Conservation (phyloP, 164 flowering plant species). For the Chimonanthus praecox region DNA sequence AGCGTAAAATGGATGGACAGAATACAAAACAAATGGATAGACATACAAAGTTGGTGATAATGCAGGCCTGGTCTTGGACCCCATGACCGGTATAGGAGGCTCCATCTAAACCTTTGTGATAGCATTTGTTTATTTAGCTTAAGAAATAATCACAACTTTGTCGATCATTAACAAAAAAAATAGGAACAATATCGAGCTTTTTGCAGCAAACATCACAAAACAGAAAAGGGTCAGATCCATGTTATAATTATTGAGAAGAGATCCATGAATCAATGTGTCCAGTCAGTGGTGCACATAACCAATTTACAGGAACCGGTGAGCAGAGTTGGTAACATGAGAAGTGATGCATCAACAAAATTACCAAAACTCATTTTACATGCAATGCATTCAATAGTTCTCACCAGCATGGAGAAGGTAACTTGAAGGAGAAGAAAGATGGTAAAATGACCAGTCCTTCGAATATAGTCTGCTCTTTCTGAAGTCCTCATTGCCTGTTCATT, state of each 20-base stretch:
- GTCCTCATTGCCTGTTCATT: constrained; percentile 73
- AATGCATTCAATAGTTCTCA: constrained; percentile 11
- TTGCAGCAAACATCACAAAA: no score
- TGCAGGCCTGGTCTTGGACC: no score
- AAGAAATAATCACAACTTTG: neutral
- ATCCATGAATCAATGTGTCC: neutral
- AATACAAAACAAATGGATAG: no score
- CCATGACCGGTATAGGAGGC: no score
- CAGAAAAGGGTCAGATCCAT: neutral
- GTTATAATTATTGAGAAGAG: neutral
- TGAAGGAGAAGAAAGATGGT: constrained; percentile 70
- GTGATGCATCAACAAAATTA: neutral
- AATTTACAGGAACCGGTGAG: neutral
- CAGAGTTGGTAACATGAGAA: neutral
- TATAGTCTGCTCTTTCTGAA: constrained; percentile 83
- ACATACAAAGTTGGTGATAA: no score
- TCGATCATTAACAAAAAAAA: no score
- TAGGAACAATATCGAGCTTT: no score
- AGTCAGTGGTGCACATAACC: neutral
- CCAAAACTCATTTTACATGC: neutral
- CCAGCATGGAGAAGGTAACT: constrained; percentile 82
- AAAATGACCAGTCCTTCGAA: constrained; percentile 83
- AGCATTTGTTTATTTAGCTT: neutral
- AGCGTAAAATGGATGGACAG: no score
- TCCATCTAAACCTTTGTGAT: no score